A percentile compares a stretch with the other conserved stretches of the same genome.
Evolutionary conservation across 139 green algal species (phyloP).

Genomic region (Chlorella sp.): DNA sequence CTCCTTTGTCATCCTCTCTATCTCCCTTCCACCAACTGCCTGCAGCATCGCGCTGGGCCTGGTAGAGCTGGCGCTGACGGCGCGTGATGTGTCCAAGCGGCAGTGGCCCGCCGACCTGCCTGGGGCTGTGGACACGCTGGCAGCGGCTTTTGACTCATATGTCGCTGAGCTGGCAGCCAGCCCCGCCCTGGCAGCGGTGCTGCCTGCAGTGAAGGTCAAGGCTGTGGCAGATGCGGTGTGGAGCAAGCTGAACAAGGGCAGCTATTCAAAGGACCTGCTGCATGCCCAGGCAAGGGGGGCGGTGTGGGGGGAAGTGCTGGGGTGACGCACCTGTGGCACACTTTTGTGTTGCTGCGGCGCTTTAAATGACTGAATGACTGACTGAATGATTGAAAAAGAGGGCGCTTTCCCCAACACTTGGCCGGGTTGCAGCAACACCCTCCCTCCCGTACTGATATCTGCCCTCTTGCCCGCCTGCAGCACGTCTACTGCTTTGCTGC

Average conservation of each 20-base stretch:
- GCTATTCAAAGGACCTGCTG: slow-evolving; percentile 51
- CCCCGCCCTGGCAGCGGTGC: not conserved
- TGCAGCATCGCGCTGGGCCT: slow-evolving; percentile 42
- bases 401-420: too few relatives aligned
- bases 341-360: too few relatives aligned
- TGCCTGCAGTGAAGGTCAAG: slow-evolving; percentile 47
- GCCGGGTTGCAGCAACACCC: too few relatives aligned
- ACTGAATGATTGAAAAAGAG: too few relatives aligned
- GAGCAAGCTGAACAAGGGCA: slow-evolving; percentile 46
- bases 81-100: slow-evolving; percentile 6
- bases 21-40: not conserved
- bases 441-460: not conserved
- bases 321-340: too few relatives aligned
- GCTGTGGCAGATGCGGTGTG: slow-evolving; percentile 53
- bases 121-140: not conserved
- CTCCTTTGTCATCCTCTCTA: not conserved
- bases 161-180: not conserved
- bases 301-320: too few relatives aligned
- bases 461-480: slow-evolving; percentile 15
- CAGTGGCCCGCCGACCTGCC: slow-evolving; percentile 27
- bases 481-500: slow-evolving; percentile 46
- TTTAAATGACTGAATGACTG: too few relatives aligned
- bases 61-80: slow-evolving; percentile 41
- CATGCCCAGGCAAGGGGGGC: slow-evolving; percentile 46
- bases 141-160: not conserved